A percentile compares a stretch with the other conserved stretches of the same genome.
Evolutionary conservation across 139 green algal genomes (phyloP).

Genomic region (Deuterostichococcus epilithicus): DNA sequence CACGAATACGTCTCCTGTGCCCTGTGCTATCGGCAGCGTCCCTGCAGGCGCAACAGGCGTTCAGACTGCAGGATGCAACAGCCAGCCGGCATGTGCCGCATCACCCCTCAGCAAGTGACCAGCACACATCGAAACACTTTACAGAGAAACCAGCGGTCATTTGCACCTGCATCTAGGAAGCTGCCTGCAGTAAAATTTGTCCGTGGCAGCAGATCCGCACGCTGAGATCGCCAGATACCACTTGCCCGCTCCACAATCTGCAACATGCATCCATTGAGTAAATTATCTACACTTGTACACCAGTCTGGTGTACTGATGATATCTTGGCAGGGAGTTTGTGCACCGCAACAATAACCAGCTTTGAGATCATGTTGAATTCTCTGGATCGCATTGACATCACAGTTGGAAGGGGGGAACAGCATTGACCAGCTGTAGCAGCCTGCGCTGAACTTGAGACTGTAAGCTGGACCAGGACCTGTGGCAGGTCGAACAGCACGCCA

Average conservation of each 20-base stretch:
- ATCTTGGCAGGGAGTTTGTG: no score
- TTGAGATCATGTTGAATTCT: no score
- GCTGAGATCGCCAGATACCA: background rate
- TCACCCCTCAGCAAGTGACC: no score
- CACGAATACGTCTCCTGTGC: slow-evolving; percentile 1
- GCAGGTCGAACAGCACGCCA: slow-evolving; percentile 17
- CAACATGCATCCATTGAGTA: no score
- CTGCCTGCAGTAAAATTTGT: background rate
- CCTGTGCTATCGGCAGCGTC: background rate
- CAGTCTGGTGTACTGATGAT: no score
- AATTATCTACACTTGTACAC: no score
- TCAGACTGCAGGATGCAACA: background rate
- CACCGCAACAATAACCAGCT: no score
- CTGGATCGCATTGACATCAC: background rate
- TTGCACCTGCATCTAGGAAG: background rate
- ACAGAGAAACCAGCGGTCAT: background rate
- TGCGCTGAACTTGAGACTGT: no score
- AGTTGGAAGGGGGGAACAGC: background rate
- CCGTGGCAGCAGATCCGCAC: background rate
- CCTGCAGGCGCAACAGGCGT: slow-evolving; percentile 1
- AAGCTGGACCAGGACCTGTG: background rate
- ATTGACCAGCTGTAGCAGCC: background rate
- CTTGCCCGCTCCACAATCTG: background rate
- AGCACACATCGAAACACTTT: background rate
- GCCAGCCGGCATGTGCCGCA: no score